Base-by-base conservation (phyloP, 768 basidiomycete species). In the Ephemerocybe angulata region DNA sequence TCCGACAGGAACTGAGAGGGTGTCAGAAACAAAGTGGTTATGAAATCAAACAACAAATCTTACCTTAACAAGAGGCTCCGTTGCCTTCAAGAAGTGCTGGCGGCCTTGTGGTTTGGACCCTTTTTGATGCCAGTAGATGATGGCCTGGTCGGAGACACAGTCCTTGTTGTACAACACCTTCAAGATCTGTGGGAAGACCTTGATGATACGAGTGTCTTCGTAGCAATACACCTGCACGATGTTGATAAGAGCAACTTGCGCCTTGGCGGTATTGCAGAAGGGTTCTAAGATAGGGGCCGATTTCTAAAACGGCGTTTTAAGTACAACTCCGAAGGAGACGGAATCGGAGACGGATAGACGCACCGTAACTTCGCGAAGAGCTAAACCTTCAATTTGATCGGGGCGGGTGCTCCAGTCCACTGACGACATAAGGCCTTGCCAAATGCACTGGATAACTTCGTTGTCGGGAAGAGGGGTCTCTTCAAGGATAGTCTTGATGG, bases 51-150 rank as follows among this genome's bases (percentile, higher is more conserved):
- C 44, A 33, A 31, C 28, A 28, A 48, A 43, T 42, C 71, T 48
- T 65, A 85, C 94, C 82, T 97, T 96, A 67, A 98, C 94, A 35
- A 98, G 79, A 17, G 90, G 67, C 66, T 90, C 90, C 0, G 92
- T 88, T 55, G 79, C 84, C 74, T 92, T 95, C 62, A 98, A 74
- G 79, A 99, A 98, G 70, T 94, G 90, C 70, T 97, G 93, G 66
- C 88, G 86, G 47, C 95, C 96, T 70, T 98, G 92, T 0, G 93
- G 84, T 73, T 93, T 97, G 46, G 94, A 89, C 50, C 97, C 96
- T 74, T 99, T 99, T 74, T 91, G 87, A 72, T 93, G 79, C 96
- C 96, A 99, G 71, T 97, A 98, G 56, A 98, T 88, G 65, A 99
- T 95, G 57, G 95, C 94, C 67, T 95, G 88, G 66, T 95, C 93